Evolutionary conservation across 441 rosid species (phyloP), one percentile per base, ranked within the genome.

Genomic region (Adansonia gregorii): DNA sequence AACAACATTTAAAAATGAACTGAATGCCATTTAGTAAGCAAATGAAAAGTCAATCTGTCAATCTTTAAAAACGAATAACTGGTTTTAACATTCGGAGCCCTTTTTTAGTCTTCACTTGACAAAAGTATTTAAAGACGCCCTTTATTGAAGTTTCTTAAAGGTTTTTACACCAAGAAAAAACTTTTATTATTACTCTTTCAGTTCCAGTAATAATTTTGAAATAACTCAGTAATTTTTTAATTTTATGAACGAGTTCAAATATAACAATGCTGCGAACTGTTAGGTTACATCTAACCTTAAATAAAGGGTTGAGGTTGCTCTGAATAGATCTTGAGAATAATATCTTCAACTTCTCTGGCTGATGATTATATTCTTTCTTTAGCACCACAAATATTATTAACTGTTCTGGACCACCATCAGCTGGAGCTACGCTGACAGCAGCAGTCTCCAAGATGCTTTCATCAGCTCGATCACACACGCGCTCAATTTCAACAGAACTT

Each of bases 401-500:
- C 68, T 87, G 77, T 82, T 93, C 97, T 6, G 98, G 98, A 70
- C 98, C 98, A 22, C 98, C 89, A n/a, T 61, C 75, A 8, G 67
- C 74, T 2, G 96, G 93, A 0, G 90, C 82, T 55, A 90, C 73
- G 69, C 92, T 86, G 48, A 93, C 68, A 67, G 94, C 97, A 73
- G 96, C 97, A 8, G 98, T 89, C 88, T 93, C 96, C 80, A 88
- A 76, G 78, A 92, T 85, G 74, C 91, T 76, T 71, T 88, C 90
- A 70, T 92, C 98, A 9, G 96, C 92, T 43, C 48, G 83, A 80
- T 92, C 90, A 73, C 97, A 95, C 19, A 88, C 90, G 1, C 89
- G 87, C 85, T 95, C 98, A 8, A 94, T 94, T 85, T 94, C 98
- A 52, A 92, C 83, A 27, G 97, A 89, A 86, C 98, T 94, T 17